These are phyloP conservation scores for Durusdinium trenchii DNA, from an alignment of 73 alveolate genomes.

Conservation along the genomic window DNA sequence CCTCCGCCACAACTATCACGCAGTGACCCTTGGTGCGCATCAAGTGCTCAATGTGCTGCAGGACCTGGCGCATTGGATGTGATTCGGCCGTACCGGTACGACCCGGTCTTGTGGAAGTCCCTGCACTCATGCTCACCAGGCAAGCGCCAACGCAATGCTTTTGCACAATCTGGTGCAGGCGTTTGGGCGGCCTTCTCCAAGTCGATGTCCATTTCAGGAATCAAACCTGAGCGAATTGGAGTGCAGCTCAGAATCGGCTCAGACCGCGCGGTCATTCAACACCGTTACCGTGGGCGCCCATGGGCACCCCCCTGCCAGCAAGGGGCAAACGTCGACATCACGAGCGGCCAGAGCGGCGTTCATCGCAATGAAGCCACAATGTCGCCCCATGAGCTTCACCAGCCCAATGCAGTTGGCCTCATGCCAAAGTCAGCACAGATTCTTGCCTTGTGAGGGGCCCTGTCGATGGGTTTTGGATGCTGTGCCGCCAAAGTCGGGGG, in stretches of 20 bases:
- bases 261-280: too few relatives aligned
- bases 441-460: too few relatives aligned
- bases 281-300: too few relatives aligned
- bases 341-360: constrained; percentile 97
- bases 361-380: constrained; percentile 98
- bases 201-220: constrained; percentile 98
- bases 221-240: constrained; percentile 58
- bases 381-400: constrained; percentile 98
- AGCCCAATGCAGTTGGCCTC: constrained; percentile 98
- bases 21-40: constrained; percentile 94
- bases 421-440: background rate
- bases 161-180: background rate
- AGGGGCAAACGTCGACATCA: constrained; percentile 97
- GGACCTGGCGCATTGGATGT: constrained; percentile 44
- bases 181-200: constrained; percentile 96
- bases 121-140: background rate
- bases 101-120: too few relatives aligned
- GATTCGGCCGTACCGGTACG: too few relatives aligned
- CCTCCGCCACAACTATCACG: constrained; percentile 95
- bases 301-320: background rate
- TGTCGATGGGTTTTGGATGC: too few relatives aligned
- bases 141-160: too few relatives aligned
- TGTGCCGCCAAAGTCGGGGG: too few relatives aligned
- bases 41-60: constrained; percentile 72
- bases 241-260: too few relatives aligned